phyloP scores from a whole-genome alignment of 2,329 filamentous ascomycete genomes.

The Epichloe scottii region DNA sequence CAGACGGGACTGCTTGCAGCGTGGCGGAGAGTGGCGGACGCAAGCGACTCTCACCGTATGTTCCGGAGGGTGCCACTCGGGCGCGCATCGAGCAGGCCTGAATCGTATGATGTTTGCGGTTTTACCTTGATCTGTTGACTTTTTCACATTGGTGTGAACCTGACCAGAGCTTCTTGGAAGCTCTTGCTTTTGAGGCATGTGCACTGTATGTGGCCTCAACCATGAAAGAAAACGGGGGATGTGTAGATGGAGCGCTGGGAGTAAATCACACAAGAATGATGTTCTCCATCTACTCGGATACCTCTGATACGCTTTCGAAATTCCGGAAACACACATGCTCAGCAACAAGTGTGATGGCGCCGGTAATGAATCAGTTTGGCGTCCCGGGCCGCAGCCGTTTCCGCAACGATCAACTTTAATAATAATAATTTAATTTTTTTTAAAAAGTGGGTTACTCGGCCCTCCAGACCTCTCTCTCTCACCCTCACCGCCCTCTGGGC shows the following conservation, averaged over 20 bases:
- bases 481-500: neutral
- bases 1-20: conserved; percentile 5
- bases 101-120: too few species aligned
- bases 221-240: too few species aligned
- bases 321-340: neutral
- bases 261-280: too few species aligned
- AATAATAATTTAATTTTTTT: neutral
- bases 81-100: neutral
- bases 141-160: too few species aligned
- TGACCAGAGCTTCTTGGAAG: too few species aligned
- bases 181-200: too few species aligned
- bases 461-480: too few species aligned
- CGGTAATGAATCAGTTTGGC: neutral
- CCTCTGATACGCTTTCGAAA: too few species aligned
- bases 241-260: too few species aligned
- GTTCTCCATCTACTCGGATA: too few species aligned
- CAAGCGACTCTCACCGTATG: neutral
- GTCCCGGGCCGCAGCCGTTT: neutral
- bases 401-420: neutral
- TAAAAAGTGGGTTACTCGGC: neutral
- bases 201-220: too few species aligned
- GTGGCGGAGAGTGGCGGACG: conserved; percentile 4
- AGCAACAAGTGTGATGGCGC: neutral
- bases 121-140: too few species aligned
- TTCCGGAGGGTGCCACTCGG: conserved; percentile 1